A percentile compares a stretch with the other conserved stretches of the same genome.
Evolutionary conservation across 495 filamentous ascomycete species (phyloP).

Genomic region (Pseudoneurospora amorphoporcata): DNA sequence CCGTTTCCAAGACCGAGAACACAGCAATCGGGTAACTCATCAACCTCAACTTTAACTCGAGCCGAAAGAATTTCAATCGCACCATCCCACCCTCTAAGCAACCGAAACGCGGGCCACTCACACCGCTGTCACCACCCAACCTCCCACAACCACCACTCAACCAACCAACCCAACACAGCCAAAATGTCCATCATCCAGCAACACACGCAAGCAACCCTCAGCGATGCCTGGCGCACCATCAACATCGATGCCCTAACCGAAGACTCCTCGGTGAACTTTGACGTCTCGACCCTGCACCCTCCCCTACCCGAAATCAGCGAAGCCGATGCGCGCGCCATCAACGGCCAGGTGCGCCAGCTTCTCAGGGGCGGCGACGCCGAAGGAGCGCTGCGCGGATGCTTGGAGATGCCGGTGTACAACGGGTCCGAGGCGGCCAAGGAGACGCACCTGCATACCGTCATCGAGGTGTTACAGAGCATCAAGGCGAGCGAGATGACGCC

Average conservation of each 20-base stretch:
- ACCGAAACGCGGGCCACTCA: not conserved
- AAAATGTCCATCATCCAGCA: conserved; percentile 51
- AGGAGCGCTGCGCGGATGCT: conserved; percentile 65
- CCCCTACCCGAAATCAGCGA: conserved; percentile 56
- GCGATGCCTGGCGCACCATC: conserved; percentile 76
- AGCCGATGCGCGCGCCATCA: conserved; percentile 60
- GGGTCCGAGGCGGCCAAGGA: conserved; percentile 71
- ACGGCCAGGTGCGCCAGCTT: conserved; percentile 72
- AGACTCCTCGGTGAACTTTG: conserved; percentile 82
- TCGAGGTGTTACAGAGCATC: conserved; percentile 82
- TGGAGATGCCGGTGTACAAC: conserved; percentile 55
- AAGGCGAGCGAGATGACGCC: conserved; percentile 84
- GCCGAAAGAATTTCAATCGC: not conserved
- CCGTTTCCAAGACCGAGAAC: not conserved
- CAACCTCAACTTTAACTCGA: not conserved
- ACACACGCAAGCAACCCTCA: conserved; percentile 37
- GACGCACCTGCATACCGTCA: conserved; percentile 66
- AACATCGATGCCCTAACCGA: conserved; percentile 84
- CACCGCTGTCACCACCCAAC: not conserved
- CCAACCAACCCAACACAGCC: not conserved
- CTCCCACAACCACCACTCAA: not conserved
- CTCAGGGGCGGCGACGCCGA: conserved; percentile 75
- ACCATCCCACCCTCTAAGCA: not conserved
- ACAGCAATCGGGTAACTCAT: not conserved
- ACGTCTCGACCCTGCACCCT: conserved; percentile 66